These are phyloP conservation scores for Rosa chinensis DNA, from an alignment of 306 rosid species.

Conservation along the genomic window DNA sequence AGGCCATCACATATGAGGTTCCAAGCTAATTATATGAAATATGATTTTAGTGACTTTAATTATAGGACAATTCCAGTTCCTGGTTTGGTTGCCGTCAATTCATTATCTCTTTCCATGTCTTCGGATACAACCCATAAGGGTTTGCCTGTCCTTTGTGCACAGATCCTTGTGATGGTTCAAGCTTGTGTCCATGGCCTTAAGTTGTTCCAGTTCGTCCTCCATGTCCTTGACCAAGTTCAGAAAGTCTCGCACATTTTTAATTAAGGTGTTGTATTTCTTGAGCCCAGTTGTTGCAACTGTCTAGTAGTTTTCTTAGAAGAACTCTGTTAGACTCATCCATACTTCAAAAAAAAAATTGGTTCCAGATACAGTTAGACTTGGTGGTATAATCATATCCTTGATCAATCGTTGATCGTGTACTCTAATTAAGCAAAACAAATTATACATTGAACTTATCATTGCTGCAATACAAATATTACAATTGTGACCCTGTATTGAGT, in stretches of 20 bases:
- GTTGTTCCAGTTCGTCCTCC: background rate
- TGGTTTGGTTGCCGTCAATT: too few species aligned
- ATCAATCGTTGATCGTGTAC: too few species aligned
- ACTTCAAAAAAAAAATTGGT: too few species aligned
- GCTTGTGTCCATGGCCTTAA: background rate
- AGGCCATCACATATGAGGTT: background rate
- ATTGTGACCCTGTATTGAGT: too few species aligned
- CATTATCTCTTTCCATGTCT: too few species aligned
- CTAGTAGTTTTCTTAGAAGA: background rate
- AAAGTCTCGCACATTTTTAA: background rate
- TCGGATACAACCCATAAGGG: too few species aligned
- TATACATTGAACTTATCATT: background rate
- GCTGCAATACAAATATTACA: background rate
- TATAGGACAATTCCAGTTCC: too few species aligned
- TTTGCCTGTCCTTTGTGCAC: too few species aligned
- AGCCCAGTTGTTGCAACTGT: background rate
- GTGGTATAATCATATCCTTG: background rate
- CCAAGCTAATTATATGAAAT: background rate
- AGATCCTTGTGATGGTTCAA: too few species aligned
- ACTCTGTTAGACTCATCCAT: too few species aligned
- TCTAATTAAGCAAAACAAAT: too few species aligned
- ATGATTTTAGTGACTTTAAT: background rate
- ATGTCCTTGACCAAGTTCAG: background rate
- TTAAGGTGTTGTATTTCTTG: background rate
- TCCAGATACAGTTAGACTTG: too few species aligned